A percentile compares a stretch with the other conserved stretches of the same genome.
Conservation (phyloP, 164 flowering plant genomes). For the Nymphaea colorata region DNA sequence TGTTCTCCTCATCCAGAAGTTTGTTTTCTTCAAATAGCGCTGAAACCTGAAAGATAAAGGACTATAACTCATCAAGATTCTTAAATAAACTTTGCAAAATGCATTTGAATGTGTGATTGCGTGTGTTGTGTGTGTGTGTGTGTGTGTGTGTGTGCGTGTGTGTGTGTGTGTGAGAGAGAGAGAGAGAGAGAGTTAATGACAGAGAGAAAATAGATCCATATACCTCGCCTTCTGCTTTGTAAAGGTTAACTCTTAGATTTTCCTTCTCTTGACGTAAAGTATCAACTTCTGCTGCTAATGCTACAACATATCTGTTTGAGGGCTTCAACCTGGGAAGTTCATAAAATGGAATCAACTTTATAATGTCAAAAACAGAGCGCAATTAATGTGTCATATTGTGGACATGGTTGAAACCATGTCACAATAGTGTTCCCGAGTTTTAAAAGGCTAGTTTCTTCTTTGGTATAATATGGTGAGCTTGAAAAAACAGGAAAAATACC, state of each 20-base stretch:
- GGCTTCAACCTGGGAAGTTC: constrained; percentile 43
- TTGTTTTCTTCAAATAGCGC: constrained; percentile 47
- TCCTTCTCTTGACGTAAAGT: constrained; percentile 49
- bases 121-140: too few relatives aligned
- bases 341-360: neutral
- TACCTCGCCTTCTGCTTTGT: constrained; percentile 77
- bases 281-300: constrained; percentile 42
- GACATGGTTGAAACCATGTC: too few relatives aligned
- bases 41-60: constrained; percentile 31
- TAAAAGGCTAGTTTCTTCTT: too few relatives aligned
- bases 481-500: too few relatives aligned
- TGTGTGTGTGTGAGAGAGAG: neutral
- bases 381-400: too few relatives aligned
- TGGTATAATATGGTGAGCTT: too few relatives aligned
- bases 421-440: too few relatives aligned
- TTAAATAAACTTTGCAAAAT: too few relatives aligned
- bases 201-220: constrained; percentile 2
- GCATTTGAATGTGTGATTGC: too few relatives aligned
- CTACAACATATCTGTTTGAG: constrained; percentile 31
- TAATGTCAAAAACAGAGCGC: too few relatives aligned
- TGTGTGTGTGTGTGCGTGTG: too few relatives aligned
- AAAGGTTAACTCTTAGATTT: constrained; percentile 43
- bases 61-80: too few relatives aligned
- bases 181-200: neutral
- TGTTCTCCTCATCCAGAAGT: constrained; percentile 57